Base-by-base conservation (phyloP, 164 flowering plant genomes). In the Macadamia tetraphylla region DNA sequence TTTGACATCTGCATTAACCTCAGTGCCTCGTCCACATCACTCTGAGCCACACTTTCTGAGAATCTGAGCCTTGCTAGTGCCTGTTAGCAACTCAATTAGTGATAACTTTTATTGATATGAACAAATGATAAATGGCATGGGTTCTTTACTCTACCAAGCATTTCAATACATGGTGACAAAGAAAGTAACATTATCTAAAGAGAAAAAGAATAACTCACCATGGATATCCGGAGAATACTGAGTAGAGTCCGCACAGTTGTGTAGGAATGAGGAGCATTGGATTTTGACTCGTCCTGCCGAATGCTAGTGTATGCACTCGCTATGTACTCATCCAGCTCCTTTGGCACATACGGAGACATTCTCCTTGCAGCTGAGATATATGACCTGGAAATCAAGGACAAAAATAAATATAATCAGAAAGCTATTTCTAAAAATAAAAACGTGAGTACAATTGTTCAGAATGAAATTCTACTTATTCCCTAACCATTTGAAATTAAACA, bases 1-100 rank as follows among this genome's bases (percentile, higher is more conserved):
- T 95, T 95, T 58, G 99, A 95, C 99, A 95, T 95, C 77, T 92
- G 98, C 96, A 95, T 95, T 75, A 92, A 72, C 78, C 99, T 85
- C 48, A 95, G 83, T 15, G 99, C 97, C 74, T 95, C 99, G 69
- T 95, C 99, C 68, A 95, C 97, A 78, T 95, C 99, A 77, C 99
- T 95, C 82, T 95, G 99, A 63, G 89, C 92, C 61, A 95, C 93
- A 40, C 84, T 78, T 44, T 88, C 90, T 10, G 98, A 82, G 66
- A 92, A 92, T n/a, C 99, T 85, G 17, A 95, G 98, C 78, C 99
- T 88, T 70, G 99, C 98, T 14, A 95, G 82, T 72, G 99, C 97
- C 99, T 95, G 80, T 23, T 67, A 64, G 60, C 35, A 64, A 67
- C 29, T 30, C 29, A 60, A 32, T 55, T 51, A 53, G 30, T 29